These are phyloP conservation scores for Aphanomyces stellatus DNA, from an alignment of 352 stramenopile genomes.

Conservation along the genomic window DNA sequence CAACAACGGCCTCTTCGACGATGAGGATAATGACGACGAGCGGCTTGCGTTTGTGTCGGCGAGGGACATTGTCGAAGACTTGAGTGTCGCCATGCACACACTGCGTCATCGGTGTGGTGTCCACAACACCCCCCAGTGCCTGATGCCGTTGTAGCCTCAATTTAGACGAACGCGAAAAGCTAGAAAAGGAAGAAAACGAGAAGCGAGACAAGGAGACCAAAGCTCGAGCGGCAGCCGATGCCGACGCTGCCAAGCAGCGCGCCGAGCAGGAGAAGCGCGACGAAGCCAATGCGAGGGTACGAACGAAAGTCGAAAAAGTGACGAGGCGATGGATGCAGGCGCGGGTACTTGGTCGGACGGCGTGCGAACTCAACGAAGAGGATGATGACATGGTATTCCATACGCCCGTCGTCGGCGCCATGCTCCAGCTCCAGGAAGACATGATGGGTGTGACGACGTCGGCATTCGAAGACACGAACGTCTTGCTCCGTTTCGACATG, in stretches of 20 bases:
- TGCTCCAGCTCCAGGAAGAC: neutral
- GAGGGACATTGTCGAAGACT: conserved; percentile 15
- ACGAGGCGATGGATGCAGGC: neutral
- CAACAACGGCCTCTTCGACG: neutral
- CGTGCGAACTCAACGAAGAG: neutral
- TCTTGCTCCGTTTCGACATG: conserved; percentile 7
- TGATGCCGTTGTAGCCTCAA: conserved; percentile 16
- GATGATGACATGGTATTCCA: too few relatives aligned
- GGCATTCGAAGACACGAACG: neutral
- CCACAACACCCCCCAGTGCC: too few relatives aligned
- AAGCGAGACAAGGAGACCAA: neutral
- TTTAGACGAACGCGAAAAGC: conserved; percentile 3
- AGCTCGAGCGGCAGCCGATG: neutral
- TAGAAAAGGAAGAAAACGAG: neutral
- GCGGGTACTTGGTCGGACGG: conserved; percentile 11
- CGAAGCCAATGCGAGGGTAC: neutral
- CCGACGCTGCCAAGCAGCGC: neutral
- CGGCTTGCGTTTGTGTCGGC: neutral
- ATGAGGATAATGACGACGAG: neutral
- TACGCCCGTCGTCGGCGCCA: too few relatives aligned
- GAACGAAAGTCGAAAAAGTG: neutral
- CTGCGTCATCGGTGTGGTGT: conserved; percentile 2
- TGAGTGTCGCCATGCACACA: conserved; percentile 19
- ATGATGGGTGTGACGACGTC: neutral
- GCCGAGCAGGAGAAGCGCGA: neutral